phyloP scores from a whole-genome alignment of 768 basidiomycete species.

The Butyriboletus loyo region DNA sequence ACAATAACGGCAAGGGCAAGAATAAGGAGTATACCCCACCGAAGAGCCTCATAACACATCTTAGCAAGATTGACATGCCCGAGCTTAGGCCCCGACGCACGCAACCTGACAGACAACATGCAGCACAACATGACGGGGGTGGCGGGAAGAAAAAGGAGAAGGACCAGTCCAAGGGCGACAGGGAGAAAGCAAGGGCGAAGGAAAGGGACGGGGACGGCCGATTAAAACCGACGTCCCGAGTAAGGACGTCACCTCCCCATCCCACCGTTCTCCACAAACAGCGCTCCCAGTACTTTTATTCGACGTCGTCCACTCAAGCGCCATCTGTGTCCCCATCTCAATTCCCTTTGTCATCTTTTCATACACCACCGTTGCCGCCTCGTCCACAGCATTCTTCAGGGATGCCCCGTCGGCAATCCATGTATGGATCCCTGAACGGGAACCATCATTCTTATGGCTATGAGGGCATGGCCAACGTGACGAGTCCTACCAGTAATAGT shows the following conservation, averaged over 20 bases:
- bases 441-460: conserved; percentile 1
- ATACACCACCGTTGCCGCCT: not conserved
- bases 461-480: not conserved
- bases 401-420: conserved; percentile 15
- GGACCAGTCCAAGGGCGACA: conserved; percentile 19
- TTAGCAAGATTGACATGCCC: conserved; percentile 87
- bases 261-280: conserved; percentile 7
- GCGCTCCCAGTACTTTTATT: conserved; percentile 17
- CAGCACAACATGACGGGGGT: not conserved
- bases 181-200: conserved; percentile 38
- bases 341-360: not conserved
- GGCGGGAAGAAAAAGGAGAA: conserved; percentile 11
- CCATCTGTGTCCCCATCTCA: conserved; percentile 10
- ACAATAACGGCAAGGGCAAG: conserved; percentile 43
- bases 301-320: conserved; percentile 34
- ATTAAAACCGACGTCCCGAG: not conserved
- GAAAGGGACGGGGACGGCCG: conserved; percentile 29
- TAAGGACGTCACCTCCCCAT: conserved; percentile 12
- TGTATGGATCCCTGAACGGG: conserved; percentile 11
- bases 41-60: conserved; percentile 62
- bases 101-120: not conserved
- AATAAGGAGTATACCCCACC: conserved; percentile 63
- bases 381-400: conserved; percentile 2
- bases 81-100: conserved; percentile 47
- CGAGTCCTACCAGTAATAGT: not conserved